A percentile compares a stretch with the other conserved stretches of the same genome.
Evolutionary conservation across 1,284 basidiomycete species (phyloP).

Genomic region (Phylloboletellus chloephorus): DNA sequence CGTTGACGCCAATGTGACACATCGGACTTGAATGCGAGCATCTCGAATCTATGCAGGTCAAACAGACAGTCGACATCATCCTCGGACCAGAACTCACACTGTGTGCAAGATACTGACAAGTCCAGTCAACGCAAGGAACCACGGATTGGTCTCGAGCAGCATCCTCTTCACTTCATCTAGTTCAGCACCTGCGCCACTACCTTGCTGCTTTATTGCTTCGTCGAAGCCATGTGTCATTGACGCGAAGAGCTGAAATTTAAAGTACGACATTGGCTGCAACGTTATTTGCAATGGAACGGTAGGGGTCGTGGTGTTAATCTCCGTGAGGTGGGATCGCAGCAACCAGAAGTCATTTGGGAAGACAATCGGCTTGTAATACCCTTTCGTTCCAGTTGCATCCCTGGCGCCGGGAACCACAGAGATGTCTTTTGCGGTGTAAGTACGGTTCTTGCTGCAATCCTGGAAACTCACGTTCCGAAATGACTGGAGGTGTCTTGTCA

Average conservation of each 20-base stretch:
- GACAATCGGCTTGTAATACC: conserved; percentile 80
- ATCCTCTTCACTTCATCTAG: conserved; percentile 92
- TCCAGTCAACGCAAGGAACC: conserved; percentile 77
- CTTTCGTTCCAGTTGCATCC: conserved; percentile 56
- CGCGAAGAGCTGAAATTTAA: conserved; percentile 82
- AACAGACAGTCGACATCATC: conserved; percentile 2
- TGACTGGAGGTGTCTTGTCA: conserved; percentile 55
- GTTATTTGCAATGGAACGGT: conserved; percentile 74
- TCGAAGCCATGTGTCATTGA: conserved; percentile 79
- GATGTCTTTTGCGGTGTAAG: conserved; percentile 43
- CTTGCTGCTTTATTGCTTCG: conserved; percentile 72
- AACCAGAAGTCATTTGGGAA: conserved; percentile 97
- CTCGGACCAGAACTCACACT: conserved; percentile 49
- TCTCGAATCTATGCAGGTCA: conserved; percentile 65
- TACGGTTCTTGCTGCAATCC: conserved; percentile 8
- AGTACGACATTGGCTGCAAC: conserved; percentile 80
- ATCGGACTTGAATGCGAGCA: conserved; percentile 92
- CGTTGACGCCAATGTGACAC: conserved; percentile 94
- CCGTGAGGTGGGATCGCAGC: conserved; percentile 70
- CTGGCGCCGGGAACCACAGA: conserved; percentile 52
- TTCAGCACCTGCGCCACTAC: conserved; percentile 59
- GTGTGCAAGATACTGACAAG: conserved; percentile 84
- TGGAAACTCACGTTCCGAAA: conserved; percentile 52
- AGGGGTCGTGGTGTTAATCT: conserved; percentile 75
- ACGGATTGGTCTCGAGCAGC: conserved; percentile 91